Evolutionary conservation across 1,139 yeast genomes (phyloP).

Genomic region (Zygosaccharomyces sapae): DNA sequence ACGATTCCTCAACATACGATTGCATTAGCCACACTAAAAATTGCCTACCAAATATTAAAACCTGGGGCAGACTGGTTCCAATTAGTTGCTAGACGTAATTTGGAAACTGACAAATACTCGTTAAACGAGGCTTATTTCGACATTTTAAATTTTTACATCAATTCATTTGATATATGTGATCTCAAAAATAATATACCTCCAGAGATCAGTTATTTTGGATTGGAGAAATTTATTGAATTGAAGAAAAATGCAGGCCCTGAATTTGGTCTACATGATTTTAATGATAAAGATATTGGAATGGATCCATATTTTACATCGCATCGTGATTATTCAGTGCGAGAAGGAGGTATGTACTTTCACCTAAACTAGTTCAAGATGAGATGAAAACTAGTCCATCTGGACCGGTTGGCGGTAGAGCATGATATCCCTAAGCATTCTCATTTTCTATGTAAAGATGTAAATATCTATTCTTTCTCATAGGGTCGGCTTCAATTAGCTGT

Average conservation of each 20-base stretch:
- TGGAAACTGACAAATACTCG: slow-evolving; percentile 47
- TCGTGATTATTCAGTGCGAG: slow-evolving; percentile 35
- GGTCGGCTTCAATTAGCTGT: slow-evolving; percentile 57
- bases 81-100: slow-evolving; percentile 36
- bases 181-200: slow-evolving; percentile 33
- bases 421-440: slow-evolving; percentile 1
- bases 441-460: slow-evolving; percentile 34
- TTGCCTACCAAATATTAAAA: slow-evolving; percentile 45
- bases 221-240: slow-evolving; percentile 48
- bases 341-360: slow-evolving; percentile 52
- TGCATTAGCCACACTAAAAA: slow-evolving; percentile 61
- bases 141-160: slow-evolving; percentile 58
- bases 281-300: slow-evolving; percentile 19
- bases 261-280: slow-evolving; percentile 40
- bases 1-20: slow-evolving; percentile 77
- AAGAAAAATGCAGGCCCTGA: slow-evolving; percentile 47
- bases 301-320: slow-evolving; percentile 34
- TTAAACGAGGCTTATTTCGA: slow-evolving; percentile 61
- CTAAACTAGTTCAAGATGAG: slow-evolving; percentile 42
- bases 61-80: slow-evolving; percentile 22
- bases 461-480: slow-evolving; percentile 63
- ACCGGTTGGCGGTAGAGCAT: slow-evolving; percentile 16
- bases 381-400: slow-evolving; percentile 11
- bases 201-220: slow-evolving; percentile 18
- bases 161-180: slow-evolving; percentile 43